Evolutionary conservation across 164 flowering plant genomes (phyloP).

Genomic region (Cinnamomum micranthum): DNA sequence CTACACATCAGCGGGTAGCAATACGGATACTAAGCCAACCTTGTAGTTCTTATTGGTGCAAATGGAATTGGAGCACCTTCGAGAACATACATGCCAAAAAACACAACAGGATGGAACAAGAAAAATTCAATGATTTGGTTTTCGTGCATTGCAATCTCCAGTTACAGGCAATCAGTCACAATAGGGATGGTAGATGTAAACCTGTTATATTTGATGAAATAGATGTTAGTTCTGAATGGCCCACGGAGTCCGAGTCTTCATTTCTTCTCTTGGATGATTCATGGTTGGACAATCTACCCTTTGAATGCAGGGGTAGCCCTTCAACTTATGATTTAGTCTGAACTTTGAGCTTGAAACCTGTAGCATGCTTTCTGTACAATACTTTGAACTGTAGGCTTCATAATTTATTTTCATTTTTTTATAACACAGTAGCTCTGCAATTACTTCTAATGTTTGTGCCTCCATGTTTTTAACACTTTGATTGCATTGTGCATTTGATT

Average conservation of each 20-base stretch:
- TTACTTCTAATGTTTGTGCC: background rate
- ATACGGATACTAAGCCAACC: slow-evolving; percentile 65
- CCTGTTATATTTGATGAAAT: slow-evolving; percentile 54
- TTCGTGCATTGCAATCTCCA: slow-evolving; percentile 72
- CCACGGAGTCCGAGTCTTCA: slow-evolving; percentile 49
- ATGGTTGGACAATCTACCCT: slow-evolving; percentile 53
- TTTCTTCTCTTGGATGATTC: slow-evolving; percentile 54
- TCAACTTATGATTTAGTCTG: slow-evolving; percentile 20
- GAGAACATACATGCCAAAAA: slow-evolving; percentile 46
- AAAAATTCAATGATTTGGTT: slow-evolving; percentile 58
- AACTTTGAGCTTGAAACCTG: background rate
- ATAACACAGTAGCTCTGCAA: slow-evolving; percentile 1
- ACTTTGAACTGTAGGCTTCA: slow-evolving; percentile 4
- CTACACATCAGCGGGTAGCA: slow-evolving; percentile 55
- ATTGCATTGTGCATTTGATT: too few relatives aligned
- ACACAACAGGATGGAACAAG: slow-evolving; percentile 45
- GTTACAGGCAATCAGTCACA: slow-evolving; percentile 42
- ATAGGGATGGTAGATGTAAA: slow-evolving; percentile 43
- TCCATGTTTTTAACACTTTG: too few relatives aligned
- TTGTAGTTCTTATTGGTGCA: slow-evolving; percentile 71
- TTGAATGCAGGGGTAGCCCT: slow-evolving; percentile 38
- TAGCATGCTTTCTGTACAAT: slow-evolving; percentile 13
- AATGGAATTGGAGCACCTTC: slow-evolving; percentile 69
- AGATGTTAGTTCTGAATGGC: slow-evolving; percentile 68
- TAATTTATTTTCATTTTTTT: background rate